These are phyloP conservation scores for Coelastrella sp. DNA, from an alignment of 139 green algal species.

Conservation along the genomic window DNA sequence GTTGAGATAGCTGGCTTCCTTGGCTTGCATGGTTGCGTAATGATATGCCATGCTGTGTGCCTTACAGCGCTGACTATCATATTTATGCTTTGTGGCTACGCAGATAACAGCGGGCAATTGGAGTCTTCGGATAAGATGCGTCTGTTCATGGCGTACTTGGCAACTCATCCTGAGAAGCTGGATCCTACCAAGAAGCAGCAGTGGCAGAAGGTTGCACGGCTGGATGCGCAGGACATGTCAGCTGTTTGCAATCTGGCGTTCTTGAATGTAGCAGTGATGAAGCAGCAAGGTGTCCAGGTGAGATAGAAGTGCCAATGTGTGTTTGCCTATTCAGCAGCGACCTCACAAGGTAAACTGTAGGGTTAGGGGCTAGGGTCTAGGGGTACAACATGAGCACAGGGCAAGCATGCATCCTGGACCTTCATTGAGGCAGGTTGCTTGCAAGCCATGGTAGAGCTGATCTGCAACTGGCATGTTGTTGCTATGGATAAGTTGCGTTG, in stretches of 20 bases:
- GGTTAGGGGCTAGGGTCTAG: too few species aligned
- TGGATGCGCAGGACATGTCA: conserved; percentile 82
- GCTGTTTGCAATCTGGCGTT: conserved; percentile 90
- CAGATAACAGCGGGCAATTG: conserved; percentile 52
- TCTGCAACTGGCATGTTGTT: too few species aligned
- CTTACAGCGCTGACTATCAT: too few species aligned
- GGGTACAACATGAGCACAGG: too few species aligned
- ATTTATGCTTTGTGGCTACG: too few species aligned
- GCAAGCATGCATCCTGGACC: too few species aligned
- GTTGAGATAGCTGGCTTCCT: too few species aligned
- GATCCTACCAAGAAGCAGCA: conserved; percentile 77
- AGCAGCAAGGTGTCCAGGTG: conserved; percentile 61
- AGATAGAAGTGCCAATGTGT: background rate
- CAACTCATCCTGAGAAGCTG: conserved; percentile 95
- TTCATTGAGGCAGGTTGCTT: background rate
- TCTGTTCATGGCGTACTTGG: conserved; percentile 94
- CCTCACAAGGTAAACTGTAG: too few species aligned
- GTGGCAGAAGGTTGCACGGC: conserved; percentile 82
- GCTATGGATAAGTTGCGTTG: background rate
- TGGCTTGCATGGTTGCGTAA: too few species aligned
- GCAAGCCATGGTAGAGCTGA: too few species aligned
- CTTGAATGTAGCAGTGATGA: conserved; percentile 89
- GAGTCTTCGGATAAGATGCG: conserved; percentile 75
- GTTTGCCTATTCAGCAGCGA: background rate
- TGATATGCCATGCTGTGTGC: too few species aligned